Base-by-base conservation (phyloP, 108 stramenopile species). In the Discostella pseudostelligera region DNA sequence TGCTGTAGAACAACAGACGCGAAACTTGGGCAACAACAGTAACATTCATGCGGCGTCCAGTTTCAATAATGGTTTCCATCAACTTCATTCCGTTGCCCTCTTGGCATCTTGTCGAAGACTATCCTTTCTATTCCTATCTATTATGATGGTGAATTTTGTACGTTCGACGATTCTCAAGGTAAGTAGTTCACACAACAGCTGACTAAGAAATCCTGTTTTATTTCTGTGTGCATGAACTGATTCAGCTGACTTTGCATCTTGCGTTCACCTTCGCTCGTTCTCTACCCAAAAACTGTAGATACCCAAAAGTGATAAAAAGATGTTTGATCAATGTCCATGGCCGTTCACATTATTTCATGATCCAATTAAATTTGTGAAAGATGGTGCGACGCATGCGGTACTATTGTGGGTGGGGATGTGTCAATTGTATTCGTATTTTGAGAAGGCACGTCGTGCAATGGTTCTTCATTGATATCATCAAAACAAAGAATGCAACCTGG, bases 341-440 rank as follows among this genome's bases (percentile, higher is more conserved):
- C 83, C 83, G 20, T 84, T 84, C 59, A 81, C 81, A 10, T 79
- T 81, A 39, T 81, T 79, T 44, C 83, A 84, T 51, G 79, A 78
- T 65, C 76, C 76, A 5, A 68, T 53, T 16, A 66, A 77, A 60
- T 70, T 70, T 19, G 35, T 80, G 17, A 77, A 69, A 59, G 79
- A 80, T 69, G 43, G 68, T 49, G 59, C 74, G 16, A 83, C 82
- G 21, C 77, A 72, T 59, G 44, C 65, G 2, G 54, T 70, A 12
- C n/a, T 80, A 43, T 39, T 59, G 16, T 81, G 75, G 72, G 45
- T 50, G 17, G 48, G 19, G 11, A 22, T 78, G 7, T 81, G 74
- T 43, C 57, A 65, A 17, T 0, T 72, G n/a, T 72, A 65, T 26
- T 72, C 72, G 11, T 61, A 21, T 2, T 64, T 54, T 25, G 60